A percentile compares a stretch with the other conserved stretches of the same genome.
These are phyloP conservation scores for Amanita jacksonii DNA, from an alignment of 768 basidiomycete genomes.

Conservation along the genomic window DNA sequence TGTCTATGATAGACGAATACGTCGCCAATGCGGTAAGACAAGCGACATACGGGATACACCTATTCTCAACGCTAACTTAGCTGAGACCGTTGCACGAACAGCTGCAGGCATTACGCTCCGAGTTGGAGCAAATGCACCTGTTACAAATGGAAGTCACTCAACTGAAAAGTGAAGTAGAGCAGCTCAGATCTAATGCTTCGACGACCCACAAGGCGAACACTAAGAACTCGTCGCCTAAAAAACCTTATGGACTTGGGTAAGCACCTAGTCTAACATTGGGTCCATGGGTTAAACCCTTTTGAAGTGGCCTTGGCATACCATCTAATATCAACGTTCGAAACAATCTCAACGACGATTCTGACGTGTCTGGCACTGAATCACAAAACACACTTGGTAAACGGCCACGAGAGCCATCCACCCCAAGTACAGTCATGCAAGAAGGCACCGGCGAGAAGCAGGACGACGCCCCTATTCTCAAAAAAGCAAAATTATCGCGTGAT, in stretches of 20 bases:
- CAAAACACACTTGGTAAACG: constrained; percentile 3
- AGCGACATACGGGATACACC: background rate
- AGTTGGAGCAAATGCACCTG: constrained; percentile 29
- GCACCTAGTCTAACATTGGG: background rate
- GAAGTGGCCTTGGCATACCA: constrained; percentile 18
- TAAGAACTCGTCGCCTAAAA: constrained; percentile 11
- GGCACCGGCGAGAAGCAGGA: background rate
- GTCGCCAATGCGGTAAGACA: constrained; percentile 26
- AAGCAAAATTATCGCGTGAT: constrained; percentile 7
- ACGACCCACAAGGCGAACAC: constrained; percentile 6
- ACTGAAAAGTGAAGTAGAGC: constrained; percentile 21
- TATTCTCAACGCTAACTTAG: constrained; percentile 14
- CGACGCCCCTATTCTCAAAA: constrained; percentile 4
- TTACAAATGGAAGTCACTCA: constrained; percentile 24
- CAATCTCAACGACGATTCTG: background rate
- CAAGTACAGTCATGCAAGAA: background rate
- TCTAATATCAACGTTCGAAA: constrained; percentile 6
- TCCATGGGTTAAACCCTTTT: background rate
- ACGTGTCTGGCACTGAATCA: background rate
- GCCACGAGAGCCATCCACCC: background rate
- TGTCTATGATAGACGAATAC: constrained; percentile 18
- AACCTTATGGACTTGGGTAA: constrained; percentile 14
- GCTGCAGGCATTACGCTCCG: constrained; percentile 34
- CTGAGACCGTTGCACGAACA: constrained; percentile 44
- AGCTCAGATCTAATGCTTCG: constrained; percentile 8